phyloP scores from a whole-genome alignment of 345 rosid genomes.

The Balakata baccata region DNA sequence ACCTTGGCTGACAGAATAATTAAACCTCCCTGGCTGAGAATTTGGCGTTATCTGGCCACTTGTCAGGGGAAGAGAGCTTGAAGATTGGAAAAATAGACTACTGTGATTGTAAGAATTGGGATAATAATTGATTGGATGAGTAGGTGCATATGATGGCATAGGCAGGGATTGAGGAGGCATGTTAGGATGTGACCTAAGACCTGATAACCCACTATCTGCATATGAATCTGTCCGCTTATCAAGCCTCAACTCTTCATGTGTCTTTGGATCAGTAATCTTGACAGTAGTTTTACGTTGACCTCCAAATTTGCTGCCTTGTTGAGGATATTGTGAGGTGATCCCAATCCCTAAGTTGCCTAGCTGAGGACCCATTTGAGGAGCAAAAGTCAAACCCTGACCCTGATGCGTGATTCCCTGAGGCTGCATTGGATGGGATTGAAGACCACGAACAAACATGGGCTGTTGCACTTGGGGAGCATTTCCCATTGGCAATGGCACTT shows the following conservation, averaged over 20 bases:
- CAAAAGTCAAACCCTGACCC: conserved; percentile 67
- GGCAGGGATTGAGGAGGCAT: conserved; percentile 66
- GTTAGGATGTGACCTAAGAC: conserved; percentile 55
- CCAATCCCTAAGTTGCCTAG: conserved; percentile 68
- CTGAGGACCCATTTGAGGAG: conserved; percentile 61
- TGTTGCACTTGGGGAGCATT: conserved; percentile 66
- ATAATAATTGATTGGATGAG: conserved; percentile 50
- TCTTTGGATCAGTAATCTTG: conserved; percentile 89
- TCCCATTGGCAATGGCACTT: conserved; percentile 71
- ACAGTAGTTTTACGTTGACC: conserved; percentile 66
- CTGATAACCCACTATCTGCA: conserved; percentile 54
- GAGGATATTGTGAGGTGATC: conserved; percentile 56
- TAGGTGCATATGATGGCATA: conserved; percentile 48
- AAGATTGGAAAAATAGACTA: conserved; percentile 44
- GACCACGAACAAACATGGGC: conserved; percentile 66
- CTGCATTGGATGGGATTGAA: conserved; percentile 64
- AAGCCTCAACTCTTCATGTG: conserved; percentile 91
- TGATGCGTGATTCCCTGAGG: conserved; percentile 86
- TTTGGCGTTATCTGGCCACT: conserved; percentile 54
- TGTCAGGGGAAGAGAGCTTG: conserved; percentile 52
- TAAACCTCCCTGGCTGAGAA: conserved; percentile 63
- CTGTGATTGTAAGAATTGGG: conserved; percentile 40
- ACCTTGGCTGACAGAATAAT: conserved; percentile 48
- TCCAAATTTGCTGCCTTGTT: conserved; percentile 65
- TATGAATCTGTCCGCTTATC: conserved; percentile 57